Evolutionary conservation across 2,329 filamentous ascomycete species (phyloP).

Genomic region (Fusarium algeriense): DNA sequence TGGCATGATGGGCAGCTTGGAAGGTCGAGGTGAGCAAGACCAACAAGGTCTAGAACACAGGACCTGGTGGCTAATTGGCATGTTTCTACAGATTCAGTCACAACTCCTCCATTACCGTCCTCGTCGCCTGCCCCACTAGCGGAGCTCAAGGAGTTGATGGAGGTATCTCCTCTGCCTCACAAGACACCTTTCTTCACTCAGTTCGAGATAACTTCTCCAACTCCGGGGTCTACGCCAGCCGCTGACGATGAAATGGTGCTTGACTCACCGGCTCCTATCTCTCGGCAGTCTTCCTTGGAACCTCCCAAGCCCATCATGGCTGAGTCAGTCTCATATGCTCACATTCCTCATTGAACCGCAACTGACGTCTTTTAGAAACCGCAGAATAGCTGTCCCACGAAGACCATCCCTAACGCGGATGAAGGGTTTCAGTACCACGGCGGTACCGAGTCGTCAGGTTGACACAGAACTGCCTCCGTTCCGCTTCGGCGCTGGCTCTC

Average conservation of each 20-base stretch:
- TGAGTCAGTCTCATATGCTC: constrained; percentile 62
- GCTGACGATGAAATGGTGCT: constrained; percentile 64
- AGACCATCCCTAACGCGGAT: constrained; percentile 80
- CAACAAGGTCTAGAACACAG: neutral
- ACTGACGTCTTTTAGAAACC: constrained; percentile 59
- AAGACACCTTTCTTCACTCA: constrained; percentile 78
- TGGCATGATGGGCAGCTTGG: constrained; percentile 53
- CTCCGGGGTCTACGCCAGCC: constrained; percentile 66
- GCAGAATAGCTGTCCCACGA: constrained; percentile 75
- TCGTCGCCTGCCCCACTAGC: constrained; percentile 81
- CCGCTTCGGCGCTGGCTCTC: constrained; percentile 70
- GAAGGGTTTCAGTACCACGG: constrained; percentile 80
- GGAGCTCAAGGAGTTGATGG: constrained; percentile 94
- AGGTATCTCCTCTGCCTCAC: constrained; percentile 92
- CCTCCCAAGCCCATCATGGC: constrained; percentile 61
- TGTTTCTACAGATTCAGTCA: constrained; percentile 72
- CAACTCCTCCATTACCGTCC: constrained; percentile 83
- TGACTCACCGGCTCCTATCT: constrained; percentile 67
- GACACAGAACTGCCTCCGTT: constrained; percentile 80
- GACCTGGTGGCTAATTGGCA: constrained; percentile 41
- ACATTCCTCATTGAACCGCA: constrained; percentile 28
- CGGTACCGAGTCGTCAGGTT: constrained; percentile 70
- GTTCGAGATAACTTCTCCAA: constrained; percentile 78
- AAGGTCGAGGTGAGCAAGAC: constrained; percentile 51
- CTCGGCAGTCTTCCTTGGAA: constrained; percentile 62